Conservation (phyloP, 306 rosid genomes). For the Begonia peltatifolia region DNA sequence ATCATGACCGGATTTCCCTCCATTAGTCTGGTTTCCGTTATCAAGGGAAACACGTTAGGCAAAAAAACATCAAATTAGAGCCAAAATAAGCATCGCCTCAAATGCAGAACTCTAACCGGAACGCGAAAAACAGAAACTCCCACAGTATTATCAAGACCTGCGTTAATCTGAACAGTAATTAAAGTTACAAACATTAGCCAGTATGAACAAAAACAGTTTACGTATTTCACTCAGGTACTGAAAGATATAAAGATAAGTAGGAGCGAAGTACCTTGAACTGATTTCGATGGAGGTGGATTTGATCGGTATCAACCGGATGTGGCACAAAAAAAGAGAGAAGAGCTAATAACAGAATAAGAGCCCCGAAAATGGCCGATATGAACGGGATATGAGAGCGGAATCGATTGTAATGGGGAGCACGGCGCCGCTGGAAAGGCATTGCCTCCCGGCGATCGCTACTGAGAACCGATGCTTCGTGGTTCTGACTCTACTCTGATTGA, state of each 20-base stretch:
- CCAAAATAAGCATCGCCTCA: background rate
- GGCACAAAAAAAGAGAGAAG: slow-evolving; percentile 81
- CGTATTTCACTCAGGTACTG: background rate
- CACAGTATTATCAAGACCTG: slow-evolving; percentile 20
- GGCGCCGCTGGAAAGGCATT: slow-evolving; percentile 83
- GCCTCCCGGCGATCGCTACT: slow-evolving; percentile 2
- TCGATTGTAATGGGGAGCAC: slow-evolving; percentile 49
- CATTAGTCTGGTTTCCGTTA: background rate
- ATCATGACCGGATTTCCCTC: slow-evolving; percentile 1
- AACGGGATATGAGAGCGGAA: slow-evolving; percentile 43
- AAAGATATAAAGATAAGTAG: background rate
- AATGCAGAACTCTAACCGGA: background rate
- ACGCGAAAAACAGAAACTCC: slow-evolving; percentile 13
- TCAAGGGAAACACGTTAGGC: background rate
- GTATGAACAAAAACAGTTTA: slow-evolving; percentile 1
- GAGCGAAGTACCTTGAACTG: slow-evolving; percentile 32
- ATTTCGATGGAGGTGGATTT: slow-evolving; percentile 20
- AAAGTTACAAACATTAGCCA: background rate
- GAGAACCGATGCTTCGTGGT: slow-evolving; percentile 2
- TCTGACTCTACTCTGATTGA: slow-evolving; percentile 1
- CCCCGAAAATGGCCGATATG: slow-evolving; percentile 47
- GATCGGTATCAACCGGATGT: slow-evolving; percentile 44
- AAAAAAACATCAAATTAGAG: background rate
- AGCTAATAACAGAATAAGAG: slow-evolving; percentile 53
- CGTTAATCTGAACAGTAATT: slow-evolving; percentile 26